These are phyloP conservation scores for Emericellopsis cladophorae DNA, from an alignment of 2,329 filamentous ascomycete species.

Conservation along the genomic window DNA sequence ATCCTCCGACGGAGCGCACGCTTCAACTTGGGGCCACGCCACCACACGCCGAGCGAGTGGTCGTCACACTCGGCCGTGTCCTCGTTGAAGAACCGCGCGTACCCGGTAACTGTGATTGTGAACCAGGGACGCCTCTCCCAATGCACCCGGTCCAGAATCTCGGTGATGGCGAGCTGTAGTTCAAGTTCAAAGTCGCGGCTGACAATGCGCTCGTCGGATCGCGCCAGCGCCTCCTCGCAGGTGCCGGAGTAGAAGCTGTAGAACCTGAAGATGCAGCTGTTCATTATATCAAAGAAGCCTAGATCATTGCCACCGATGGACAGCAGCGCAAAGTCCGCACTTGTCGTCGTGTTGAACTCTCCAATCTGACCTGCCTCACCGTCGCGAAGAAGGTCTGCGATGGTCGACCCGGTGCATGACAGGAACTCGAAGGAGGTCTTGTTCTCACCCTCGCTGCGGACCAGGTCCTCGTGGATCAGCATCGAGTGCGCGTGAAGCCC, in stretches of 20 bases:
- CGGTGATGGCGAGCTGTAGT: slow-evolving; percentile 23
- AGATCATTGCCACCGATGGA: slow-evolving; percentile 36
- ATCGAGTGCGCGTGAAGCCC: slow-evolving; percentile 27
- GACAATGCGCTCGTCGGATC: slow-evolving; percentile 18
- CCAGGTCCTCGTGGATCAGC: slow-evolving; percentile 25
- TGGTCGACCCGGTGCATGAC: slow-evolving; percentile 32
- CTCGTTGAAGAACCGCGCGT: slow-evolving; percentile 34
- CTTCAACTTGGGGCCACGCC: slow-evolving; percentile 26
- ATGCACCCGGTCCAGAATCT: slow-evolving; percentile 27
- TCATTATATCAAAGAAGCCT: slow-evolving; percentile 35
- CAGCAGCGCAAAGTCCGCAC: slow-evolving; percentile 28
- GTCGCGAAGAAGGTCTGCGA: slow-evolving; percentile 23
- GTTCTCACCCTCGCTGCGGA: slow-evolving; percentile 10
- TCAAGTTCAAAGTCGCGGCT: slow-evolving; percentile 23
- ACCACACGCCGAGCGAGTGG: slow-evolving; percentile 32
- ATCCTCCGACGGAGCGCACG: slow-evolving; percentile 22
- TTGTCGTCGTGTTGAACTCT: slow-evolving; percentile 21
- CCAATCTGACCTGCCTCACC: slow-evolving; percentile 26
- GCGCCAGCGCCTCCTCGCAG: slow-evolving; percentile 24
- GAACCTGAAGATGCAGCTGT: slow-evolving; percentile 35
- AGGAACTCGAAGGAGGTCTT: slow-evolving; percentile 27
- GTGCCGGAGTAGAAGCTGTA: slow-evolving; percentile 34
- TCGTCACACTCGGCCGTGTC: slow-evolving; percentile 28
- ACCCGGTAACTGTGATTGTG: slow-evolving; percentile 30
- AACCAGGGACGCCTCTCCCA: slow-evolving; percentile 32